Conservation (phyloP, 192 early-diverging fungal genomes). For the Mortierella antarctica region DNA sequence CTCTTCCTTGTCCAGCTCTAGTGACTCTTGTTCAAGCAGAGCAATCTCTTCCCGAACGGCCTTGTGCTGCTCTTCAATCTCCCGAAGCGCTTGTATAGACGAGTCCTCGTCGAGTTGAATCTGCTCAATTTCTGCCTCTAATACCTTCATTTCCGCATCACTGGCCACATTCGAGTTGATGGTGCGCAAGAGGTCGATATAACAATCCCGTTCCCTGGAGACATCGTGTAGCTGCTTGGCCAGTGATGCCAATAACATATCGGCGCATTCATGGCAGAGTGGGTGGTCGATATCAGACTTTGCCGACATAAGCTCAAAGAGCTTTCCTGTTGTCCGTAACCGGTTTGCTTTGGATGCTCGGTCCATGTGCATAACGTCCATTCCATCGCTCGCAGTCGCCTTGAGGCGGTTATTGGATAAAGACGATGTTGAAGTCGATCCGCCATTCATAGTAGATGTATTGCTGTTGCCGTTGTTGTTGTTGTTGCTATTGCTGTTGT, state of each 20-base stretch:
- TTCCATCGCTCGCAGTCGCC: conserved; percentile 6
- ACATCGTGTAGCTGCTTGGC: conserved; percentile 78
- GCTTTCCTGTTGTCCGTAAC: conserved; percentile 68
- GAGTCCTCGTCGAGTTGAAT: conserved; percentile 52
- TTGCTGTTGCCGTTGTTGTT: not conserved
- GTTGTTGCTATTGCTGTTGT: not conserved
- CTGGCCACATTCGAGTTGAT: conserved; percentile 63
- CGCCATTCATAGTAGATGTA: conserved; percentile 5
- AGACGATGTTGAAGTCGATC: not conserved
- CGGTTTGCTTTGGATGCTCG: conserved; percentile 57
- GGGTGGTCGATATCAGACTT: conserved; percentile 82
- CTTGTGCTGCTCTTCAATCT: conserved; percentile 60
- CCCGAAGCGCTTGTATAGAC: conserved; percentile 59
- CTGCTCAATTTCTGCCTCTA: conserved; percentile 66
- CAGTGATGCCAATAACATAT: conserved; percentile 76
- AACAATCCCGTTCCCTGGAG: conserved; percentile 78
- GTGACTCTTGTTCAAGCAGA: conserved; percentile 63
- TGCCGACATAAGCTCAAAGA: conserved; percentile 85
- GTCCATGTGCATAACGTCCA: conserved; percentile 16
- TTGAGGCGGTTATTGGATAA: conserved; percentile 12
- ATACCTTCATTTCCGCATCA: conserved; percentile 58
- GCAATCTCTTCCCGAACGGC: conserved; percentile 58
- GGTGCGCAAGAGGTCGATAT: conserved; percentile 74
- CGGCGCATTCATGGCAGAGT: conserved; percentile 93
- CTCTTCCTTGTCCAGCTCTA: conserved; percentile 67